Percentiles rank a stretch among this genome's conserved stretches.
phyloP scores from a whole-genome alignment of 75 land plant genomes.

The Sequoia sempervirens region DNA sequence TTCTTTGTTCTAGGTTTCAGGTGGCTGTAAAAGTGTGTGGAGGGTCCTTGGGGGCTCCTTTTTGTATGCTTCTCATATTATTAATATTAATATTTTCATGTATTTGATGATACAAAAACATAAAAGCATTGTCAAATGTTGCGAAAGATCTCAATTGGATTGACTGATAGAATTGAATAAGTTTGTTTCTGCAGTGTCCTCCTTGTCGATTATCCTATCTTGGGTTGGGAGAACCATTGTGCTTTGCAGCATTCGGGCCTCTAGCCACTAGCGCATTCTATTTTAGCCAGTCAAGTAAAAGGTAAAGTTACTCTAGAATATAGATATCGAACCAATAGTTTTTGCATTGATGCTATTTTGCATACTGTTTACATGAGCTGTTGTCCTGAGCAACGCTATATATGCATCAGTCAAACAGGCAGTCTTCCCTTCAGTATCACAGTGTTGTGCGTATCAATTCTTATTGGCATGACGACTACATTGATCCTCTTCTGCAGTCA shows the following conservation, averaged over 20 bases:
- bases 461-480: slow-evolving; percentile 87
- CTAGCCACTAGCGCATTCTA: slow-evolving; percentile 95
- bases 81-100: background rate
- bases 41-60: too few species aligned
- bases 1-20: too few species aligned
- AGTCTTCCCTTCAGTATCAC: slow-evolving; percentile 39
- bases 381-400: background rate
- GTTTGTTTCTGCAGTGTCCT: slow-evolving; percentile 69
- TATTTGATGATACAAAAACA: background rate
- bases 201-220: slow-evolving; percentile 89
- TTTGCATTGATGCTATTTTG: background rate
- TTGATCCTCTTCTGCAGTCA: slow-evolving; percentile 96
- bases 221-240: slow-evolving; percentile 95
- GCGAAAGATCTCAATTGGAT: slow-evolving; percentile 6
- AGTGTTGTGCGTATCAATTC: slow-evolving; percentile 54
- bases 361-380: background rate
- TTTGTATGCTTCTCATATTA: background rate
- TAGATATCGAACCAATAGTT: background rate
- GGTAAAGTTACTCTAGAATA: slow-evolving; percentile 12
- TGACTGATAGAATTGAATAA: background rate
- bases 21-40: too few species aligned
- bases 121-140: background rate
- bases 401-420: slow-evolving; percentile 26
- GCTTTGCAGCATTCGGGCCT: slow-evolving; percentile 94
- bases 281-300: slow-evolving; percentile 47